phyloP scores from a whole-genome alignment of 192 early-diverging fungal species.

The Coemansia sp. region DNA sequence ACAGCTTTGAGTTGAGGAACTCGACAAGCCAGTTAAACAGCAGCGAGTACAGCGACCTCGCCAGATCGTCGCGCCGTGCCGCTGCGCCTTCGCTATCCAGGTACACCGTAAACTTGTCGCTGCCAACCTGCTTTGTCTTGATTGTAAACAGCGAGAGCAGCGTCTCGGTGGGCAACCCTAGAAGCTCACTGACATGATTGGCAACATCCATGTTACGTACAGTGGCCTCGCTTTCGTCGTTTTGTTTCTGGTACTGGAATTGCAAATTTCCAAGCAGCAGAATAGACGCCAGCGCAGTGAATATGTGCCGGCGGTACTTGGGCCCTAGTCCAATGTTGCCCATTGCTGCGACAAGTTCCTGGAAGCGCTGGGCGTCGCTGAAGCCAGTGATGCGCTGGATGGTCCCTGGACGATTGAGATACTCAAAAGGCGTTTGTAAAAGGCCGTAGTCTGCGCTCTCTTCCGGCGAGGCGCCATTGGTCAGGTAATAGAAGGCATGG shows the following conservation, averaged over 20 bases:
- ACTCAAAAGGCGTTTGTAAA: conserved; percentile 39
- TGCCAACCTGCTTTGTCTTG: conserved; percentile 78
- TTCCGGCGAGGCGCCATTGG: conserved; percentile 71
- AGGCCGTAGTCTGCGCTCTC: conserved; percentile 66
- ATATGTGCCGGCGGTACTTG: conserved; percentile 80
- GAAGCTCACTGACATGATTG: conserved; percentile 73
- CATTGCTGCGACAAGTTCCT: conserved; percentile 74
- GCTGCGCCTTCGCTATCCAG: conserved; percentile 70
- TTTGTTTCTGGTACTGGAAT: conserved; percentile 67
- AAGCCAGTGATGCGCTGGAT: conserved; percentile 57
- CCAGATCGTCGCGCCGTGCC: conserved; percentile 69
- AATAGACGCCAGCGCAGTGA: conserved; percentile 79
- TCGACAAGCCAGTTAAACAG: conserved; percentile 83
- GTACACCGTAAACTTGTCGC: conserved; percentile 79
- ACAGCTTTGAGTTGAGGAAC: conserved; percentile 78
- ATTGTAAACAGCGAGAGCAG: conserved; percentile 78
- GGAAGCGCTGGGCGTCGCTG: conserved; percentile 62
- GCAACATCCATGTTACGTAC: conserved; percentile 76
- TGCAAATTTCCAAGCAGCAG: conserved; percentile 85
- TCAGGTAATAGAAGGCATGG: conserved; percentile 92
- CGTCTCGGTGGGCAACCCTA: conserved; percentile 69
- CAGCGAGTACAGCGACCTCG: conserved; percentile 74
- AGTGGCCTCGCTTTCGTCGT: conserved; percentile 75
- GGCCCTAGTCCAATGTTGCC: conserved; percentile 80
- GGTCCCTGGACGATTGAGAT: conserved; percentile 57